phyloP scores from a whole-genome alignment of 2,329 filamentous ascomycete genomes.

The Trichoderma asperellum region DNA sequence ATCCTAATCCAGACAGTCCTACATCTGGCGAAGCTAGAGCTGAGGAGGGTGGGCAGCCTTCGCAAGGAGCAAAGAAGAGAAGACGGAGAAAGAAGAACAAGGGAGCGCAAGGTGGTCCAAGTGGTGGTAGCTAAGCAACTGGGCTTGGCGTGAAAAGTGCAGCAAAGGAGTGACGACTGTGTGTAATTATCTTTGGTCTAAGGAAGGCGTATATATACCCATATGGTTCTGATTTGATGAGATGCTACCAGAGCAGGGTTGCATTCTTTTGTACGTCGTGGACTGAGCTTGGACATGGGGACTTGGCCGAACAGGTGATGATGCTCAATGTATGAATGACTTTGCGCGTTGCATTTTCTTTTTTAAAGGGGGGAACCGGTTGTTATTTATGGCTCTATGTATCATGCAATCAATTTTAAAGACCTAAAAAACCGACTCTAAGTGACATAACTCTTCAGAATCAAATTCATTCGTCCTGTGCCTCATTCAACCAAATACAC shows the following conservation, averaged over 20 bases:
- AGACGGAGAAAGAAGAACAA: slow-evolving; percentile 32
- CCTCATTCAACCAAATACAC: not conserved
- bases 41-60: slow-evolving; percentile 7
- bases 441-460: not conserved
- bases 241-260: slow-evolving; percentile 12
- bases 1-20: not conserved
- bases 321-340: slow-evolving; percentile 8
- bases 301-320: slow-evolving; percentile 2
- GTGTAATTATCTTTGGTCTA: slow-evolving; percentile 23
- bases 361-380: not conserved
- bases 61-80: slow-evolving; percentile 30
- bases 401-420: not conserved
- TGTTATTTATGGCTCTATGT: slow-evolving; percentile 6
- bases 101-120: slow-evolving; percentile 25
- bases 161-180: slow-evolving; percentile 20
- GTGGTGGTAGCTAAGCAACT: slow-evolving; percentile 23
- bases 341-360: slow-evolving; percentile 15
- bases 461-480: not conserved
- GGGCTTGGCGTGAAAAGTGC: not conserved
- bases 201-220: slow-evolving; percentile 13
- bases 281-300: slow-evolving; percentile 4
- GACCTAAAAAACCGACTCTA: not conserved
- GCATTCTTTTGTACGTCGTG: slow-evolving; percentile 14
- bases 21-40: slow-evolving; percentile 4
- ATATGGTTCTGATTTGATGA: slow-evolving; percentile 17